Conservation (phyloP, 768 basidiomycete species). For the Termitomyces sp. region DNA sequence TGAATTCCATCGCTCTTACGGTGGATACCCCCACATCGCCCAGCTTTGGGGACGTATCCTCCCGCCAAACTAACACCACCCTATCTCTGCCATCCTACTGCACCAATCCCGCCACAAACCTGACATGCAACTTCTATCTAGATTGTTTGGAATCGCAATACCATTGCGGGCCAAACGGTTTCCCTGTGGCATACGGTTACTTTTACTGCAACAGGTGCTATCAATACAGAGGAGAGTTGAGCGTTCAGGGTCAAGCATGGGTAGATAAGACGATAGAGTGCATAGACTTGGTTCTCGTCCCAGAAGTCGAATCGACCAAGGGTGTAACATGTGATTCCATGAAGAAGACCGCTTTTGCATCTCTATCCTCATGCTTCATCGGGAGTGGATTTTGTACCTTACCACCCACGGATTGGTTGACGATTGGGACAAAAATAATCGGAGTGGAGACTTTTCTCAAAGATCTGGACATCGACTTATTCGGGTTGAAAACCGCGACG, state of each 20-base stretch:
- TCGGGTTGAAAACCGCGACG: constrained; percentile 23
- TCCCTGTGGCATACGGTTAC: constrained; percentile 40
- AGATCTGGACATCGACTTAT: constrained; percentile 27
- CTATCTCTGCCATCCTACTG: constrained; percentile 12
- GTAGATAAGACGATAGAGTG: constrained; percentile 44
- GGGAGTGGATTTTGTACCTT: constrained; percentile 39
- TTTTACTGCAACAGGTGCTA: constrained; percentile 38
- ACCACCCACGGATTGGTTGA: constrained; percentile 30
- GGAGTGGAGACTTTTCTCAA: constrained; percentile 26
- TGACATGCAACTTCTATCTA: constrained; percentile 41
- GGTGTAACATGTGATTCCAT: constrained; percentile 29
- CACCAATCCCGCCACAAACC: too few relatives aligned
- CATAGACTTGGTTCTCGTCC: constrained; percentile 37
- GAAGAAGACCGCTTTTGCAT: constrained; percentile 33
- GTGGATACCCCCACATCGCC: background rate
- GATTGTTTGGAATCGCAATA: constrained; percentile 42
- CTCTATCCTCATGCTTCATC: constrained; percentile 39
- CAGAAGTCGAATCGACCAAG: constrained; percentile 16
- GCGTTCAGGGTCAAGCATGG: constrained; percentile 34
- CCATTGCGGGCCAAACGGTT: constrained; percentile 40
- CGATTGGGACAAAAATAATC: constrained; percentile 30
- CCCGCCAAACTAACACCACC: background rate
- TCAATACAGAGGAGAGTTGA: constrained; percentile 23
- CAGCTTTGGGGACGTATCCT: background rate
- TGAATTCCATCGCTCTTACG: background rate